Base-by-base conservation (phyloP, 495 filamentous ascomycete genomes). In the Aspergillus kassunensis region DNA sequence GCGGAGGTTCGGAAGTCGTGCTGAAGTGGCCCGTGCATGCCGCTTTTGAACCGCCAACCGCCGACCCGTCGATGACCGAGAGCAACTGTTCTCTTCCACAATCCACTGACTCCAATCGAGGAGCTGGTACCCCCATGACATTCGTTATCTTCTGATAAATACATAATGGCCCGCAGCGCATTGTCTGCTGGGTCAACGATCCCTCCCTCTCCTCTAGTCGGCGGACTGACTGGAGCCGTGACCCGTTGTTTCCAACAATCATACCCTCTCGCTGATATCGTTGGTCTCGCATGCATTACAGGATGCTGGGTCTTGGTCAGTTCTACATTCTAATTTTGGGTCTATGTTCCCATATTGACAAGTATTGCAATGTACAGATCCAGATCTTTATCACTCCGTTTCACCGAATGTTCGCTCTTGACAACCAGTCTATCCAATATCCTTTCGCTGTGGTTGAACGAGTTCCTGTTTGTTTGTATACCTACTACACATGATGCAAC, bases 401-500 rank as follows among this genome's bases (percentile, higher is more conserved):
- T 67, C 91, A 96, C 63, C 90, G 77, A 52, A 73, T 82, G 71
- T 82, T 84, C 61, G 79, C 74, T 49, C 82, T 97, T 49, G 86
- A 88, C 65, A 89, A 97, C 62, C 77, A 85, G 10, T 74, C 85
- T 33, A 90, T 97, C 39, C 84, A 88, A 57, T 96, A 84, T 62
- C 95, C 95, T 8, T 85, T 95, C 66, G 89, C 92, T 18, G 78
- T 86, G 43, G 69, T 85, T 29, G 93, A 99, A 65, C 81, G 91
- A 46, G 95, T 99, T 0, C 78, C 91, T 23, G 80, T 95, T 10
- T 59, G 86, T 87, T 76, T 59, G 83, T 42, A 25, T 11, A 20
- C 41, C 10, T 19, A 19, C 10, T 11, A 8, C 10, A 6, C 16
- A 40, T 27, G 21, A 43, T 39, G 35, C 24, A 18, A 30, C 2